Evolutionary conservation across 331 rosid genomes (phyloP), one percentile per base, ranked within the genome.

Genomic region (Acacia concinna): DNA sequence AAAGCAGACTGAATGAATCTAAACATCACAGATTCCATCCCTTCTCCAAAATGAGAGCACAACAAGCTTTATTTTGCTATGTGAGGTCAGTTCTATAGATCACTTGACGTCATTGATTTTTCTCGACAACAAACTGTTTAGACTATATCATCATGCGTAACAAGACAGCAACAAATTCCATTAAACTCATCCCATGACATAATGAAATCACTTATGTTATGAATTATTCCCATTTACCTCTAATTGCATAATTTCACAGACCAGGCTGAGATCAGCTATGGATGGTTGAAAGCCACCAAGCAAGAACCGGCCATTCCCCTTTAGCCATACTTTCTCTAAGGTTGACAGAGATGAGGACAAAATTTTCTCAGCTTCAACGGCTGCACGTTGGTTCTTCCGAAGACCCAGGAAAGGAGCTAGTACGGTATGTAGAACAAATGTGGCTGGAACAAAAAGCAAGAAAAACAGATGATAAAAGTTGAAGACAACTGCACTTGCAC

Each of bases 301-400:
- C 89, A 91, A 86, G 84, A 80, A 91, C 28, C 20, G 83, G 0
- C 94, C 93, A 4, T 83, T 75, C 66, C 86, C 93, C 81, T 91
- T 85, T 70, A 93, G 93, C 97, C 96, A 91, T 73, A 95, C 35
- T 35, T 90, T 87, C 86, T 93, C 99, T 43, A 93, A 69, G 70
- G 70, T 84, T 56, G 90, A 88, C 85, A 95, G 85, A 57, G 99
- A 93, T 43, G 86, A 83, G 35, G 77, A 83, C 83, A 94, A 76
- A 80, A 90, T 49, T 82, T 81, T 87, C 89, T 90, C 94, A 23
- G 88, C 94, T 86, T 86, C 88, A 34, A 84, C 85, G 59, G 96
- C 99, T 70, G 89, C 93, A 88, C 86, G 81, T 74, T 86, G 87
- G 77, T 84, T 88, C 25, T 44, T 46, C 40, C 35, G 80, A 73